A percentile compares a stretch with the other conserved stretches of the same genome.
Evolutionary conservation across 2,329 filamentous ascomycete genomes (phyloP).

Genomic region (Fusarium poae): DNA sequence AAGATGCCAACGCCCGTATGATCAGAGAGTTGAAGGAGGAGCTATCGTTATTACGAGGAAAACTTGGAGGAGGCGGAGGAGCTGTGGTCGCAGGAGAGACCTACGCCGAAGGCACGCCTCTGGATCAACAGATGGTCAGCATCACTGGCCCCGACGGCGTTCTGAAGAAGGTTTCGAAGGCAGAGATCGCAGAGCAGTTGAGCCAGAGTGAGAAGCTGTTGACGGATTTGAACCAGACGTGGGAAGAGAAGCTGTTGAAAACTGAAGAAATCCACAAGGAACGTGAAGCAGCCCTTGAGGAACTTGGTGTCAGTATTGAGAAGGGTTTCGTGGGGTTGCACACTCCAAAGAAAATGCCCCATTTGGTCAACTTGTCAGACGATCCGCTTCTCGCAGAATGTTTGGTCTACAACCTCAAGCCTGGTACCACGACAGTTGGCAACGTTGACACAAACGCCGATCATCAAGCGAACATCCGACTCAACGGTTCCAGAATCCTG

Average conservation of each 20-base stretch:
- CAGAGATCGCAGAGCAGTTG: conserved; percentile 96
- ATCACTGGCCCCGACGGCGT: conserved; percentile 88
- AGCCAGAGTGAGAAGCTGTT: conserved; percentile 97
- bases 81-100: conserved; percentile 76
- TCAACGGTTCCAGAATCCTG: conserved; percentile 94
- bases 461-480: conserved; percentile 84
- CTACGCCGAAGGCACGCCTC: conserved; percentile 91
- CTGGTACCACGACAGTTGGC: conserved; percentile 91
- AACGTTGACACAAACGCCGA: conserved; percentile 88
- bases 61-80: conserved; percentile 75
- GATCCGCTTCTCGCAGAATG: conserved; percentile 95
- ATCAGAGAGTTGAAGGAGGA: conserved; percentile 98
- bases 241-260: conserved; percentile 95
- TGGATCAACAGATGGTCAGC: conserved; percentile 96
- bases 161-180: conserved; percentile 96
- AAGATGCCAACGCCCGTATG: conserved; percentile 98
- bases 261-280: conserved; percentile 99
- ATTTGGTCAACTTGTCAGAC: conserved; percentile 97
- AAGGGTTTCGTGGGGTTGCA: conserved; percentile 96
- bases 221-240: conserved; percentile 96
- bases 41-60: conserved; percentile 84
- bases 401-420: conserved; percentile 97
- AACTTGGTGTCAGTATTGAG: conserved; percentile 98
- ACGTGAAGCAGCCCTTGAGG: conserved; percentile 92
- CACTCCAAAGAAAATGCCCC: conserved; percentile 98